These are phyloP conservation scores for Kregervanrija pseudodelftensis DNA, from an alignment of 805 yeast genomes.

Conservation along the genomic window DNA sequence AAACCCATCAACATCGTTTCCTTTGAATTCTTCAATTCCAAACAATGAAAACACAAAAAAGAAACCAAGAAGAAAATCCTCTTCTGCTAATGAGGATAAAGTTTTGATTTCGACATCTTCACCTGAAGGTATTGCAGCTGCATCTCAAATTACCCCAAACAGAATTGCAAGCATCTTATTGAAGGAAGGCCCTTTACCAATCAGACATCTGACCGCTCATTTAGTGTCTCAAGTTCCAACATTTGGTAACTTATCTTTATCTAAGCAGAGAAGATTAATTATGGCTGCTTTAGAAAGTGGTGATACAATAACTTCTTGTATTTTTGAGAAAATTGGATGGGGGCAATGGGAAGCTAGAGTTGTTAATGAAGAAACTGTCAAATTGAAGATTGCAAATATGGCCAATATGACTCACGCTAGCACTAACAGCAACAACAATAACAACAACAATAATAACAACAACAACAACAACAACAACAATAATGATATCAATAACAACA, in stretches of 20 bases:
- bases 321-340: slow-evolving; percentile 95
- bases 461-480: no score
- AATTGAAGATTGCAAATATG: slow-evolving; percentile 13
- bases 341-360: slow-evolving; percentile 90
- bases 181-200: slow-evolving; percentile 81
- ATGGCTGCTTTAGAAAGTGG: slow-evolving; percentile 83
- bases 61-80: slow-evolving; percentile 5
- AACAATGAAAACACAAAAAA: background rate
- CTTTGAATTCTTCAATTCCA: background rate
- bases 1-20: no score
- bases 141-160: slow-evolving; percentile 75
- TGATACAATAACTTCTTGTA: slow-evolving; percentile 50
- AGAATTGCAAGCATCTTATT: slow-evolving; percentile 62
- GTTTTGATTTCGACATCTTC: slow-evolving; percentile 61
- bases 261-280: slow-evolving; percentile 84
- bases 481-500: background rate
- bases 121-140: slow-evolving; percentile 84
- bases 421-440: background rate
- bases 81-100: slow-evolving; percentile 18
- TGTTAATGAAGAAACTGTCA: slow-evolving; percentile 24
- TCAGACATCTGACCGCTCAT: slow-evolving; percentile 80
- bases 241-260: slow-evolving; percentile 71
- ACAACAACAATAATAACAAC: background rate
- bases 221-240: slow-evolving; percentile 68
- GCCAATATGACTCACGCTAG: background rate